A percentile compares a stretch with the other conserved stretches of the same genome.
Conservation (phyloP, 352 stramenopile species). For the Globisporangium middletonii region DNA sequence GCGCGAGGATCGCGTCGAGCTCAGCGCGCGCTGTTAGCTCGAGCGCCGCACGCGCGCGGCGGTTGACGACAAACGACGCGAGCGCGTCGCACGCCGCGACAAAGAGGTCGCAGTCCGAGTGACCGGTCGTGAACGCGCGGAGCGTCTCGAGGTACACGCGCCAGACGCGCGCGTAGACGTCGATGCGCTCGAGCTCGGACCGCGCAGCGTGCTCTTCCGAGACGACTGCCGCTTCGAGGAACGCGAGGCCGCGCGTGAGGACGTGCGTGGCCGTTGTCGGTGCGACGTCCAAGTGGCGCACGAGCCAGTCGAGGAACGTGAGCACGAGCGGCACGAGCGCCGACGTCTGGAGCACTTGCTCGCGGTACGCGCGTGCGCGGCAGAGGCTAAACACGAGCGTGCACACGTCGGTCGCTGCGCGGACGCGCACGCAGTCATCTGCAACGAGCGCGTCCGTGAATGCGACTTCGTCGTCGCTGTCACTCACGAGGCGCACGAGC, state of each 20-base stretch:
- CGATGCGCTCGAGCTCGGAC: slow-evolving; percentile 10
- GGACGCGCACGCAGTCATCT: slow-evolving; percentile 31
- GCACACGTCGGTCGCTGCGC: slow-evolving; percentile 45
- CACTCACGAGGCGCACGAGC: slow-evolving; percentile 19
- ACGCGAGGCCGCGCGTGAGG: slow-evolving; percentile 32
- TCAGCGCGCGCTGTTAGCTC: slow-evolving; percentile 24
- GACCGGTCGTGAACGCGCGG: slow-evolving; percentile 27
- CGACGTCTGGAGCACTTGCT: slow-evolving; percentile 41
- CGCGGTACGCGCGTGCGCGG: slow-evolving; percentile 24
- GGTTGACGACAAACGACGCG: slow-evolving; percentile 34
- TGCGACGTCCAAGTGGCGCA: slow-evolving; percentile 29
- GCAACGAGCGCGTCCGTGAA: slow-evolving; percentile 12
- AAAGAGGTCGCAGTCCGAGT: slow-evolving; percentile 35
- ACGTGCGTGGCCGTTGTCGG: slow-evolving; percentile 28
- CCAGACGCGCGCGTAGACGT: slow-evolving; percentile 19
- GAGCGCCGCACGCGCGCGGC: slow-evolving; percentile 15
- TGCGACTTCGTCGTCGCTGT: slow-evolving; percentile 9
- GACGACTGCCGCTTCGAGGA: slow-evolving; percentile 43
- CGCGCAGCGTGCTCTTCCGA: slow-evolving; percentile 19
- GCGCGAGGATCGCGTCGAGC: slow-evolving; percentile 1
- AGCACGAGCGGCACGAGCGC: slow-evolving; percentile 6
- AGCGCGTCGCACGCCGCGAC: slow-evolving; percentile 38
- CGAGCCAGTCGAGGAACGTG: slow-evolving; percentile 29
- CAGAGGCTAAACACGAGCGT: slow-evolving; percentile 47
- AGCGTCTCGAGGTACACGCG: slow-evolving; percentile 32